Base-by-base conservation (phyloP, 352 stramenopile species). In the Phytophthora chlamydospora region DNA sequence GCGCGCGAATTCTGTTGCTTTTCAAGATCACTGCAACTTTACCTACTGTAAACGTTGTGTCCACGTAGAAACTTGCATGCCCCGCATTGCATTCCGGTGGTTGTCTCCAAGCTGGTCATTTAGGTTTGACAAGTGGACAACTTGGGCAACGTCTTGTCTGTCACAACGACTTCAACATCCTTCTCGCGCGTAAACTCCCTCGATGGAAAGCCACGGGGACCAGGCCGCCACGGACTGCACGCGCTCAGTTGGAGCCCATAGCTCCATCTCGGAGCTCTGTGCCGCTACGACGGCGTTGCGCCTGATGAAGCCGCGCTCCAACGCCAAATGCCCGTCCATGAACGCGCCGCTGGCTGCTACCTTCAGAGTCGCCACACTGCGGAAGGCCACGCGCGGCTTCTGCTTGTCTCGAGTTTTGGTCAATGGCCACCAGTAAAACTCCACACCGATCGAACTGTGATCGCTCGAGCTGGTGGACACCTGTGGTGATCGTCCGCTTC, bases 371-470 rank as follows among this genome's bases (percentile, higher is more conserved):
- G 49, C 2, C 41, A 59, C 57, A 14, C 36, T 63, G 40, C 62
- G 56, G 19, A 48, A 71, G 14, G 57, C 62, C 4, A 38, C 35
- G 13, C 55, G 17, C 0, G 16, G 49, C 12, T 24, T 43, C 29
- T 53, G 35, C 21, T 43, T 50, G 19, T 7, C 5, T 41, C 42
- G 34, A 19, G 16, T 42, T 32, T 42, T 38, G 9, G 19, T 12
- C 5, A 29, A 8, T 13, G 57, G 45, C 57, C 57, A 71, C 57
- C 62, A 67, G 32, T 71, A 71, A 58, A 71, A 71, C 11, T 67
- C 62, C 2, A 71, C 21, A 7, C 57, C 35, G 13, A 71, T 54
- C 0, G 44, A 36, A 17, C 48, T 43, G 43, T 48, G 17, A 32
- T 54, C 48, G 14, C 11, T 40, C 9, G 32, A 33, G 13, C 27